Base-by-base conservation (phyloP, 805 yeast genomes). In the Candida glaebosa region DNA sequence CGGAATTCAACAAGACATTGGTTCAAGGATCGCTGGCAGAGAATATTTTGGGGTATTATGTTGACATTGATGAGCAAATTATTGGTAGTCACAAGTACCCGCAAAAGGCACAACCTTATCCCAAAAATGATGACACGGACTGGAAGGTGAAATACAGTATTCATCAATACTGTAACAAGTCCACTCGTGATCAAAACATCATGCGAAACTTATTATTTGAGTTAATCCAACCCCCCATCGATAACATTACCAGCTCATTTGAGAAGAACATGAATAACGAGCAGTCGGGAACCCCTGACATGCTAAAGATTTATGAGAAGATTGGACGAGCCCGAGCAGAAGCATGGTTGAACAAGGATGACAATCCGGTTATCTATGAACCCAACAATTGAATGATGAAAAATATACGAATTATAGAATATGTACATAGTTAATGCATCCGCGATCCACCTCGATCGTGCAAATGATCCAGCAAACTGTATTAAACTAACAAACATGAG, bases 241-340 rank as follows among this genome's bases (percentile, higher is more conserved):
- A 35, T 6, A 24, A 24, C 4, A 22, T 35, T 8, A n/a, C 38
- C 8, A 17, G 38, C n/a, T n/a, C 18, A 5, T 24, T 20, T 17
- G 38, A 35, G 9, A 35, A 35, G 31, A 10, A 24, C 7, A 15
- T 22, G n/a, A 12, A 12, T 9, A 32, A 31, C 5, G 38, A 34
- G n/a, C 28, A 28, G 14, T 6, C 9, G 12, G 38, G 31, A 5
- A 3, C 6, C 15, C 30, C 30, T 6, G 50, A 49, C 20, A 37
- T 46, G n/a, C 43, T 60, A 42, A 51, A 61, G 30, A 36, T 48
- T 25, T 61, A 54, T 42, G 52, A 61, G 5, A 53, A 50, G 20
- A 56, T 63, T 8, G 69, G 69, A 4, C 43, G 44, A 36, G 51
- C 52, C 8, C 47, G 69, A 30, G 44, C 53, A 20, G 50, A 51